These are phyloP conservation scores for Globisporangium solare DNA, from an alignment of 352 stramenopile species.

Conservation along the genomic window DNA sequence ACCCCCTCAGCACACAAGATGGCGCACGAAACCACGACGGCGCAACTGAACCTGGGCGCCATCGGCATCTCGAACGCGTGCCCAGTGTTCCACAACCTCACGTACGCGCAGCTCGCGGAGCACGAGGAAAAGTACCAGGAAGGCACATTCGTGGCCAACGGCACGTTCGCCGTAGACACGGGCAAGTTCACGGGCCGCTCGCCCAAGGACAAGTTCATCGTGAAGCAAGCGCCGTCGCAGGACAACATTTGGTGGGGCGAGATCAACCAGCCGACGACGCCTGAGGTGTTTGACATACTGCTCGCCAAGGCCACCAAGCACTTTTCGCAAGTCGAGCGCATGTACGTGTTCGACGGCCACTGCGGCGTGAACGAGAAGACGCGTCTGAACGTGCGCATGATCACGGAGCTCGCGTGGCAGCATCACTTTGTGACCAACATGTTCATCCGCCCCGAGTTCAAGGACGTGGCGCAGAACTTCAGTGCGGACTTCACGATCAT, in stretches of 20 bases:
- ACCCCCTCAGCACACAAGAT: slow-evolving; percentile 23
- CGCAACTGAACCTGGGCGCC: slow-evolving; percentile 30
- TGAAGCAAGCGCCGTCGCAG: slow-evolving; percentile 41
- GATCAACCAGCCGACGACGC: slow-evolving; percentile 52
- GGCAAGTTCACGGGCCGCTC: slow-evolving; percentile 61
- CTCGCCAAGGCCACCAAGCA: slow-evolving; percentile 46
- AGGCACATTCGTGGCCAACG: slow-evolving; percentile 49
- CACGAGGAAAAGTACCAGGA: slow-evolving; percentile 49
- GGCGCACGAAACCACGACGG: slow-evolving; percentile 60
- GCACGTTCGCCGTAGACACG: slow-evolving; percentile 59
- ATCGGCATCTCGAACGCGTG: slow-evolving; percentile 38
- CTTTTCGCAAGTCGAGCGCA: slow-evolving; percentile 42
- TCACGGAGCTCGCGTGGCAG: slow-evolving; percentile 58
- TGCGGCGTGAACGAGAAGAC: slow-evolving; percentile 59
- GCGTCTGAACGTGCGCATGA: slow-evolving; percentile 49
- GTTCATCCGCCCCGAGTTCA: slow-evolving; percentile 61
- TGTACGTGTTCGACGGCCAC: slow-evolving; percentile 63
- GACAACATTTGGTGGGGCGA: slow-evolving; percentile 49
- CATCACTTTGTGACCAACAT: slow-evolving; percentile 73
- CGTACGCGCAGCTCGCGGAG: slow-evolving; percentile 39
- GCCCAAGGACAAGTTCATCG: slow-evolving; percentile 65
- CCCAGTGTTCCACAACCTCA: slow-evolving; percentile 50
- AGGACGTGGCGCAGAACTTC: slow-evolving; percentile 40
- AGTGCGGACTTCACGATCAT: slow-evolving; percentile 60
- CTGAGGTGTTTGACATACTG: slow-evolving; percentile 44